Conservation (phyloP, 2,329 filamentous ascomycete species). For the Fusarium drepaniforme region DNA sequence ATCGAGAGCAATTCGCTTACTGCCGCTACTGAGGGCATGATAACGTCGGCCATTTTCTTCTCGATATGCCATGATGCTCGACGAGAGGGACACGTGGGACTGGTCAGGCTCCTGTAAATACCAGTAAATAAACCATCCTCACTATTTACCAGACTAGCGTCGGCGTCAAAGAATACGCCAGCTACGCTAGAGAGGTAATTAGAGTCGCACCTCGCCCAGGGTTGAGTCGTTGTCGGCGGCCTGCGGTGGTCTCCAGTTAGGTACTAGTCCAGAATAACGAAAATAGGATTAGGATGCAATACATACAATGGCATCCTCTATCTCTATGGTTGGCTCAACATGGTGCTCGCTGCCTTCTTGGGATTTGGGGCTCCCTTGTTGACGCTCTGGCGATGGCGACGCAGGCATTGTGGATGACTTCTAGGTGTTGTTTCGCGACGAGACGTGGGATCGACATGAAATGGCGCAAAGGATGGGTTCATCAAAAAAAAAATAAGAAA, state of each 20-base stretch:
- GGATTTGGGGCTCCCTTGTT: not conserved
- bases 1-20: constrained; percentile 30
- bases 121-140: not conserved
- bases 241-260: not conserved
- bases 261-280: not conserved
- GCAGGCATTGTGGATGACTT: not conserved
- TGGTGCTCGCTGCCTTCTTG: not conserved
- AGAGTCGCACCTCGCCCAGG: not conserved
- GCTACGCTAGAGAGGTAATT: not conserved
- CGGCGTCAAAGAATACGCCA: not conserved
- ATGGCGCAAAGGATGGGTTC: not conserved
- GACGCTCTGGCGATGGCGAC: not conserved
- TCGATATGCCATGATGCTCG: not conserved
- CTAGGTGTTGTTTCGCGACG: not conserved
- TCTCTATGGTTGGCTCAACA: not conserved
- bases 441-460: not conserved
- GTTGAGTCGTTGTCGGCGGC: not conserved
- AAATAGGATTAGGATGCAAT: not conserved
- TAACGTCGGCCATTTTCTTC: not conserved
- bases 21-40: not conserved
- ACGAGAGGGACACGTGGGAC: not conserved
- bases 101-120: not conserved
- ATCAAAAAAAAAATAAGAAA: not conserved
- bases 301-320: not conserved
- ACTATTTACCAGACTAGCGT: not conserved